phyloP scores from a whole-genome alignment of 306 rosid species.

The Cucurbita ficifolia region DNA sequence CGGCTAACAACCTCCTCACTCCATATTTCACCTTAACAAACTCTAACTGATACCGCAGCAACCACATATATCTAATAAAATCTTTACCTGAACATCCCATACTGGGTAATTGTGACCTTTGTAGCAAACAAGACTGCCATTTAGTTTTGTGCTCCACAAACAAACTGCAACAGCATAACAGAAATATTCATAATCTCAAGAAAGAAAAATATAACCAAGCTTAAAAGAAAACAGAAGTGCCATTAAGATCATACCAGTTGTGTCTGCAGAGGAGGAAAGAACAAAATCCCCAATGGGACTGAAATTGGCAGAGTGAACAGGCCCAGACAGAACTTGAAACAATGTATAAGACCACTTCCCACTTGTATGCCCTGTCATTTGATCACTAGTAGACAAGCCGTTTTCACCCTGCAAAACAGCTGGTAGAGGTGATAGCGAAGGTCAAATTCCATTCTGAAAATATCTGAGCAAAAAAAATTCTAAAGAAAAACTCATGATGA shows the following conservation, averaged over 20 bases:
- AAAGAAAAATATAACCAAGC: not conserved
- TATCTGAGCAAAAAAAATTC: not conserved
- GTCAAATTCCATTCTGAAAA: not conserved
- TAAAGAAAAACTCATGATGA: not conserved
- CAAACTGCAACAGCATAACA: constrained; percentile 50
- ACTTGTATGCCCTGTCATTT: constrained; percentile 33
- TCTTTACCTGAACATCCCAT: constrained; percentile 92
- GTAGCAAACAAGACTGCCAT: constrained; percentile 90
- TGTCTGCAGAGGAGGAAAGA: constrained; percentile 85
- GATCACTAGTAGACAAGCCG: constrained; percentile 45
- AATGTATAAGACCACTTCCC: constrained; percentile 60
- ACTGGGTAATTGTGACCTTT: constrained; percentile 98
- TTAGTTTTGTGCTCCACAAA: constrained; percentile 78
- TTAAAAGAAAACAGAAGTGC: not conserved
- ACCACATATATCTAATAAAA: not conserved
- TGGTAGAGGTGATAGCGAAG: constrained; percentile 25
- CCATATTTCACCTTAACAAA: not conserved
- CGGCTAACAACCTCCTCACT: not conserved
- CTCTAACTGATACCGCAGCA: not conserved
- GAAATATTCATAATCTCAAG: not conserved
- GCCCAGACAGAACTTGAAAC: constrained; percentile 97
- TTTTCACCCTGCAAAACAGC: constrained; percentile 69
- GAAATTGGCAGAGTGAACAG: constrained; percentile 77
- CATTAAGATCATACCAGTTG: constrained; percentile 41
- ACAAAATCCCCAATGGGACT: constrained; percentile 82